Percentiles rank a stretch among this genome's conserved stretches.
These are phyloP conservation scores for Cydonia oblonga DNA, from an alignment of 331 rosid genomes.

Conservation along the genomic window DNA sequence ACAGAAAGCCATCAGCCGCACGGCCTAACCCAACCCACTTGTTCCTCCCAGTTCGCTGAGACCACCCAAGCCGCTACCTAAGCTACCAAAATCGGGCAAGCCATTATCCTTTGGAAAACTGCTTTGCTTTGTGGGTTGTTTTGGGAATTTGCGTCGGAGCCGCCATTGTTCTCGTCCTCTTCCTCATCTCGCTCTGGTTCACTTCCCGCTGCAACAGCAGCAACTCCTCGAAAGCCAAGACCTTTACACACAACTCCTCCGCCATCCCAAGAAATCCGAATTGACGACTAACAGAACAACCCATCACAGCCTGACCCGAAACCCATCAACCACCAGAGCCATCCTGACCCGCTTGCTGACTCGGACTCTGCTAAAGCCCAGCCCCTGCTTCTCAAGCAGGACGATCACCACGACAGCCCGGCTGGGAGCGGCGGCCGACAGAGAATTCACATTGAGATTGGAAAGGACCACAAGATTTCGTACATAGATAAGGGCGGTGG, in stretches of 20 bases:
- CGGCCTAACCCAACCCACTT: too few relatives aligned
- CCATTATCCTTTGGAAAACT: too few relatives aligned
- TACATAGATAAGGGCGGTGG: constrained; percentile 38
- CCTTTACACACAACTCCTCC: constrained; percentile 16
- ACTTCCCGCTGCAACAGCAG: constrained; percentile 32
- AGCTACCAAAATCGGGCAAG: too few relatives aligned
- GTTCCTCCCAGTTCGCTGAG: too few relatives aligned
- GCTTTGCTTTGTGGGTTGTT: constrained; percentile 47
- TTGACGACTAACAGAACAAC: constrained; percentile 23
- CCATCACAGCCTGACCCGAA: constrained; percentile 19
- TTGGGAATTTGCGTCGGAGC: constrained; percentile 56
- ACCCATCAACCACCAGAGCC: not conserved
- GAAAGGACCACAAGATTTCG: constrained; percentile 57
- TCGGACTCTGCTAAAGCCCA: constrained; percentile 21
- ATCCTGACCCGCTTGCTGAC: constrained; percentile 33
- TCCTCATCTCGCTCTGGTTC: constrained; percentile 52
- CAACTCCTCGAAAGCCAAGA: constrained; percentile 23
- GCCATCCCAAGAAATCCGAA: constrained; percentile 51
- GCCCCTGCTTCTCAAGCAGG: constrained; percentile 30
- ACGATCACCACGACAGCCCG: constrained; percentile 22
- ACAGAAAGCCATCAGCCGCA: too few relatives aligned
- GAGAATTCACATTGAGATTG: constrained; percentile 52
- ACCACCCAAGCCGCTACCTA: too few relatives aligned
- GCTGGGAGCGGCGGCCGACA: constrained; percentile 16
- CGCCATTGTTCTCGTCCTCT: constrained; percentile 47